Conservation (phyloP, 345 rosid genomes). For the Gossypium stocksii region DNA sequence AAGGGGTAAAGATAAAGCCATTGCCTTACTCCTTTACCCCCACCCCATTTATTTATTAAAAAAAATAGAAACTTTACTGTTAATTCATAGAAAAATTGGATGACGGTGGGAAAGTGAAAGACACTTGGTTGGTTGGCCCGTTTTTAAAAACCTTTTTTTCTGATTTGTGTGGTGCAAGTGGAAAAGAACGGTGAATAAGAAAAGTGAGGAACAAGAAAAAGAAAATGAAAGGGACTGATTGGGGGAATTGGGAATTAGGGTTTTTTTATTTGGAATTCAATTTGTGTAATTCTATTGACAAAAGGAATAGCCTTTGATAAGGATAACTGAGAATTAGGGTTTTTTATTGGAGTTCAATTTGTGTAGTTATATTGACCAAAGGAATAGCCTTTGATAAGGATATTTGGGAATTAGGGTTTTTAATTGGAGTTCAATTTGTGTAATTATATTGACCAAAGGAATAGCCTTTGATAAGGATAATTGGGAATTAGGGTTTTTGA, state of each 20-base stretch:
- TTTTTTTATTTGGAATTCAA: too few species aligned
- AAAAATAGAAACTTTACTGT: background rate
- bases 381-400: too few species aligned
- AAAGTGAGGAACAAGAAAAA: too few species aligned
- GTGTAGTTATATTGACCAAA: background rate
- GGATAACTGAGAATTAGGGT: background rate
- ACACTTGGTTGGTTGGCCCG: background rate
- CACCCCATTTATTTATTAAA: background rate
- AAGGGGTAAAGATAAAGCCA: slow-evolving; percentile 1
- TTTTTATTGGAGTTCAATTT: background rate
- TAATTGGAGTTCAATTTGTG: too few species aligned
- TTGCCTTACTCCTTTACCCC: background rate
- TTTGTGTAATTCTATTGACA: too few species aligned
- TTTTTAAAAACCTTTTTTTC: too few species aligned
- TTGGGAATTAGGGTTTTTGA: background rate
- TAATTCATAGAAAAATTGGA: background rate
- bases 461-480: too few species aligned
- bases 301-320: too few species aligned
- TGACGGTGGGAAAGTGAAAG: background rate
- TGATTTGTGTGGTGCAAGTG: too few species aligned
- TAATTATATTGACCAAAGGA: background rate
- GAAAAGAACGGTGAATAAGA: too few species aligned
- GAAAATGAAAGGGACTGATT: background rate
- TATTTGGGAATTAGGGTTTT: background rate
- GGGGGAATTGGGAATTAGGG: too few species aligned